Evolutionary conservation across 148 eudicot genomes (phyloP).

Genomic region (Persicaria tinctoria): DNA sequence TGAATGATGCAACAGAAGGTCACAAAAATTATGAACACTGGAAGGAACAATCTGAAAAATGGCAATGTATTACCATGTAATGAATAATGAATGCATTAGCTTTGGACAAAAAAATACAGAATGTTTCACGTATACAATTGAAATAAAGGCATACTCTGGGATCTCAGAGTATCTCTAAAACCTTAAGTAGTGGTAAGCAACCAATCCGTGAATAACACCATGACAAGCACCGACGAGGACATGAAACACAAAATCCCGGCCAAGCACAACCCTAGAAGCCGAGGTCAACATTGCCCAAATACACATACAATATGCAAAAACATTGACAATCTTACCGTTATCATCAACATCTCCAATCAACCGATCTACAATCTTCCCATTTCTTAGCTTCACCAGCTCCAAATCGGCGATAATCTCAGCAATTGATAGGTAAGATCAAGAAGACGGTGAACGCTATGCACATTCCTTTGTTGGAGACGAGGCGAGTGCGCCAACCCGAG

Average conservation of each 20-base stretch:
- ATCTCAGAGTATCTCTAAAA: too few relatives aligned
- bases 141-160: background rate
- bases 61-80: too few relatives aligned
- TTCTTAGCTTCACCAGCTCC: slow-evolving; percentile 22
- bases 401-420: slow-evolving; percentile 19
- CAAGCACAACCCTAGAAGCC: too few relatives aligned
- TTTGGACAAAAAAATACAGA: too few relatives aligned
- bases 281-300: slow-evolving; percentile 33
- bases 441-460: slow-evolving; percentile 43
- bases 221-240: too few relatives aligned
- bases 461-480: slow-evolving; percentile 53
- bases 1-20: too few relatives aligned
- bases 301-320: slow-evolving; percentile 20
- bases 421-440: slow-evolving; percentile 28
- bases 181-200: too few relatives aligned
- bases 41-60: too few relatives aligned
- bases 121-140: slow-evolving; percentile 4
- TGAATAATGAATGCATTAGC: too few relatives aligned
- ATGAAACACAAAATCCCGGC: too few relatives aligned
- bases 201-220: too few relatives aligned
- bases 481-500: slow-evolving; percentile 59
- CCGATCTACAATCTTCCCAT: slow-evolving; percentile 22
- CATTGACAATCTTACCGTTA: slow-evolving; percentile 20
- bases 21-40: too few relatives aligned
- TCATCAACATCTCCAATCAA: slow-evolving; percentile 22